Conservation (phyloP, 441 rosid genomes). For the Croton setiger region DNA sequence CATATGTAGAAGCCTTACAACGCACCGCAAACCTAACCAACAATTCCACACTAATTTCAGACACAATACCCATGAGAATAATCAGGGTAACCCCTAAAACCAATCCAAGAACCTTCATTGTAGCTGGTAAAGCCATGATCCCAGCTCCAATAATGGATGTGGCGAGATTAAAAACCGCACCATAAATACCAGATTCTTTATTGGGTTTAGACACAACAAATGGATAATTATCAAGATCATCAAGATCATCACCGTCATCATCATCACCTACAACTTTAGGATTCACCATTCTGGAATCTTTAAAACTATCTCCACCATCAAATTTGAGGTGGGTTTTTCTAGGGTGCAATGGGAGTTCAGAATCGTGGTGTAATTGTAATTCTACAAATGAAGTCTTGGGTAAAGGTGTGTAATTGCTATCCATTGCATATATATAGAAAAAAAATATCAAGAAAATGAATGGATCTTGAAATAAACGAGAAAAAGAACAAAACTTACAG, state of each 20-base stretch:
- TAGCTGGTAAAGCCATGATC: slow-evolving; percentile 96
- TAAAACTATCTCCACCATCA: slow-evolving; percentile 36
- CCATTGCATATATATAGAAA: slow-evolving; percentile 37
- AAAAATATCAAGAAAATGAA: background rate
- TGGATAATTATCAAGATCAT: slow-evolving; percentile 36
- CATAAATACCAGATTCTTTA: slow-evolving; percentile 59
- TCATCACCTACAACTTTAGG: slow-evolving; percentile 19
- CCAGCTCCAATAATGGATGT: slow-evolving; percentile 95
- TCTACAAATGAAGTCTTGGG: slow-evolving; percentile 57
- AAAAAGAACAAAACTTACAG: slow-evolving; percentile 8
- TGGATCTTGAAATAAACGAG: background rate
- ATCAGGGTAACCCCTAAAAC: slow-evolving; percentile 64
- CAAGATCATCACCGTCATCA: slow-evolving; percentile 25
- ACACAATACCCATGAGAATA: slow-evolving; percentile 65
- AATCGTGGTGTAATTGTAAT: slow-evolving; percentile 42
- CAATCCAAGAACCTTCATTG: slow-evolving; percentile 93
- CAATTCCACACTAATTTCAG: slow-evolving; percentile 90
- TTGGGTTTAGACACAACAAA: slow-evolving; percentile 29
- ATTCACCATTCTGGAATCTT: slow-evolving; percentile 26
- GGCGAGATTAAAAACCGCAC: slow-evolving; percentile 91
- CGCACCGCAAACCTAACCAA: slow-evolving; percentile 64
- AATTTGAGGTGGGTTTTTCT: slow-evolving; percentile 34
- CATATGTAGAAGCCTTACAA: slow-evolving; percentile 74
- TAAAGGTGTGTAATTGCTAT: slow-evolving; percentile 60
- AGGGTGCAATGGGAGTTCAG: slow-evolving; percentile 25